Evolutionary conservation across 768 basidiomycete species (phyloP).

Genomic region (Arthromyces matolae): DNA sequence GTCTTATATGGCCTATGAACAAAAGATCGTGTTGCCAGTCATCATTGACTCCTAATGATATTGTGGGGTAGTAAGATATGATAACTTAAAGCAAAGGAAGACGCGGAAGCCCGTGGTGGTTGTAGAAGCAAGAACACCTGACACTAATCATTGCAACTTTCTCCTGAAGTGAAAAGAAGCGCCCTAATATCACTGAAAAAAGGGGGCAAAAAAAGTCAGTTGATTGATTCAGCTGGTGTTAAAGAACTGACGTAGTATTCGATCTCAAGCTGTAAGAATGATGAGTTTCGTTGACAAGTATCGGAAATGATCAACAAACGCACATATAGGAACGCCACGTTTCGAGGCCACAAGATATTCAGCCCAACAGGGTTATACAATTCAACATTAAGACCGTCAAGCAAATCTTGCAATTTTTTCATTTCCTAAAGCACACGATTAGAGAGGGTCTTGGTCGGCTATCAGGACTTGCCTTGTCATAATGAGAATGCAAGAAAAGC

Average conservation of each 20-base stretch:
- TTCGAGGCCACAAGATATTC: conserved; percentile 81
- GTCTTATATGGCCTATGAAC: too few relatives aligned
- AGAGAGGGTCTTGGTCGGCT: background rate
- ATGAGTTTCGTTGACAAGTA: too few relatives aligned
- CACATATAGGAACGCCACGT: conserved; percentile 89
- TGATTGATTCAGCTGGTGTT: background rate
- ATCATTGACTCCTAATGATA: too few relatives aligned
- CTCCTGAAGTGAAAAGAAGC: conserved; percentile 6
- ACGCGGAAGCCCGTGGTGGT: too few relatives aligned
- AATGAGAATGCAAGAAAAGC: conserved; percentile 68
- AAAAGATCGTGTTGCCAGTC: too few relatives aligned
- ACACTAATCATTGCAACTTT: conserved; percentile 3
- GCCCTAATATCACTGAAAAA: conserved; percentile 22
- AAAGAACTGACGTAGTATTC: conserved; percentile 79
- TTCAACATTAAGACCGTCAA: conserved; percentile 66
- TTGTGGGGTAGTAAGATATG: too few relatives aligned
- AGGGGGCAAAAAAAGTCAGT: conserved; percentile 4
- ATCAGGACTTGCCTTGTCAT: conserved; percentile 60
- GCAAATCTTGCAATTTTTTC: conserved; percentile 52
- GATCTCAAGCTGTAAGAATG: conserved; percentile 74
- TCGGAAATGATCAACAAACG: conserved; percentile 33
- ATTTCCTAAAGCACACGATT: conserved; percentile 59
- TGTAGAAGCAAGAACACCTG: too few relatives aligned
- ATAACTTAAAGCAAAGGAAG: too few relatives aligned
- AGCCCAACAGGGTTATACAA: conserved; percentile 85